phyloP scores from a whole-genome alignment of 202 grass and related monocot genomes.

The Sporobolus alterniflorus region DNA sequence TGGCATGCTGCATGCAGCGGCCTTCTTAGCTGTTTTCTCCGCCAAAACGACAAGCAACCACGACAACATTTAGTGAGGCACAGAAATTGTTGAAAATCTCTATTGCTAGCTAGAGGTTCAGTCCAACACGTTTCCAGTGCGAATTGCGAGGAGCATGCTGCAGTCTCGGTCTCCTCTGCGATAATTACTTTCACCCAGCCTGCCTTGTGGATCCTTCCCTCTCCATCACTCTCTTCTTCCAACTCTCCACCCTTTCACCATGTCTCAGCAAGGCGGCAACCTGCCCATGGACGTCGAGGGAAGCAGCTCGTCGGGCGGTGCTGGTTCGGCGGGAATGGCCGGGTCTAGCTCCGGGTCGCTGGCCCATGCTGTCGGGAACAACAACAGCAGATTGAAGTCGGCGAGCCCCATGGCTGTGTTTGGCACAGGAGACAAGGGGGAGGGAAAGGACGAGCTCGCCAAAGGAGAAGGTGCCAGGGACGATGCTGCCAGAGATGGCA shows the following conservation, averaged over 20 bases:
- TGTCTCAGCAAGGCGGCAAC: slow-evolving; percentile 24
- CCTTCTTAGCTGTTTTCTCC: background rate
- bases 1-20: background rate
- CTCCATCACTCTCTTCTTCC: background rate
- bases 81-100: background rate
- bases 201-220: background rate
- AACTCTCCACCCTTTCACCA: background rate
- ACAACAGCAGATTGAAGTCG: background rate
- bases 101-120: background rate
- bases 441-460: background rate
- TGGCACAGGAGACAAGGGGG: background rate
- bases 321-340: background rate
- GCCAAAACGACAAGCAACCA: too few relatives aligned
- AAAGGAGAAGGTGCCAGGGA: background rate
- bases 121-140: background rate
- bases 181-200: background rate
- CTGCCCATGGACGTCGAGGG: background rate
- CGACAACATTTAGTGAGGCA: background rate
- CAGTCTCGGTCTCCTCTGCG: background rate
- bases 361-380: background rate
- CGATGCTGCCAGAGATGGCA: background rate
- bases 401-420: background rate
- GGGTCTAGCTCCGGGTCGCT: background rate
- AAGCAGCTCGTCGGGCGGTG: background rate
- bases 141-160: background rate